Evolutionary conservation across 73 alveolate genomes (phyloP).

Genomic region (Uronychia binucleata): DNA sequence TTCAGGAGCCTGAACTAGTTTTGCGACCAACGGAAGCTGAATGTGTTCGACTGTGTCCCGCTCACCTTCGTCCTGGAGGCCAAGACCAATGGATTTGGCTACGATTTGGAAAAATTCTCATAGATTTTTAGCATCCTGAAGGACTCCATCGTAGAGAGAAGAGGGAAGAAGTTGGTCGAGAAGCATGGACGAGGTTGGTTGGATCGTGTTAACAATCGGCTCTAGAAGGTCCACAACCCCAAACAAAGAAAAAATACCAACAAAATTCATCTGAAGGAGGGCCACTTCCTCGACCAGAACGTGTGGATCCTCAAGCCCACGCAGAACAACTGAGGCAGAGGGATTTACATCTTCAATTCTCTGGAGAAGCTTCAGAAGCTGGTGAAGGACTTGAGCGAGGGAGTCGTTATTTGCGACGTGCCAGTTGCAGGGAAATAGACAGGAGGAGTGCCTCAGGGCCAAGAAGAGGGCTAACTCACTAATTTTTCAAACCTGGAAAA

Average conservation of each 20-base stretch:
- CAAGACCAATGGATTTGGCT: no score
- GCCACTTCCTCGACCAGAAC: slow-evolving; percentile 33
- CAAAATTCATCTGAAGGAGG: no score
- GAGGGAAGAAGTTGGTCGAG: slow-evolving; percentile 8
- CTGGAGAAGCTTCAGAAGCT: slow-evolving; percentile 27
- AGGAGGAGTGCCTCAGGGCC: background rate
- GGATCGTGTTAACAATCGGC: background rate
- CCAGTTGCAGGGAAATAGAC: background rate
- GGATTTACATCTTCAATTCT: slow-evolving; percentile 66
- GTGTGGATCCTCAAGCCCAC: slow-evolving; percentile 84
- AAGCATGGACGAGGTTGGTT: slow-evolving; percentile 81
- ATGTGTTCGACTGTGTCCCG: no score
- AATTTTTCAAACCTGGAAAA: slow-evolving; percentile 25
- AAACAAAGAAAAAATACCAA: background rate
- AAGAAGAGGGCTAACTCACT: background rate
- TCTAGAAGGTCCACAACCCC: background rate
- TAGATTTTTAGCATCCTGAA: slow-evolving; percentile 10
- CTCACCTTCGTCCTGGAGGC: no score
- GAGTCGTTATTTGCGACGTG: slow-evolving; percentile 11
- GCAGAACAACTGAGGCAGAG: slow-evolving; percentile 79
- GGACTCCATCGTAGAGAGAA: slow-evolving; percentile 14
- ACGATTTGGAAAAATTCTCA: no score
- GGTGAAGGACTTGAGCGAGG: slow-evolving; percentile 7
- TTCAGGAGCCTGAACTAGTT: slow-evolving; percentile 69
- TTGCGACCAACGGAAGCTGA: no score